Conservation (phyloP, 257 asterid genomes). For the Misopates orontium region DNA sequence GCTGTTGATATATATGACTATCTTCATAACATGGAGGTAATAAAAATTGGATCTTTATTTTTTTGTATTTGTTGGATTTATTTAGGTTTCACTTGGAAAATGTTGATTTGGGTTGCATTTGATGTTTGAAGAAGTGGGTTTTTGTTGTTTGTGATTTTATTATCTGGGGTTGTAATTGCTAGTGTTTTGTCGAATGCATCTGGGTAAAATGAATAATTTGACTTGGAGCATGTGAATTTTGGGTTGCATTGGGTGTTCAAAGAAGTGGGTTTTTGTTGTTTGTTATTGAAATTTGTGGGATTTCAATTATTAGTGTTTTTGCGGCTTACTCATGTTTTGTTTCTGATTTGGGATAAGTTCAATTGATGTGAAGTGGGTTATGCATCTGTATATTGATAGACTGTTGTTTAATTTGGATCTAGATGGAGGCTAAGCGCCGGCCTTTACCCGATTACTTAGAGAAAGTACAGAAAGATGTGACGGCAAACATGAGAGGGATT, state of each 20-base stretch:
- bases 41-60: neutral
- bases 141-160: neutral
- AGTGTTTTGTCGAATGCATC: no score
- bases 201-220: neutral
- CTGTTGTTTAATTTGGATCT: constrained; percentile 7
- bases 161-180: constrained; percentile 12
- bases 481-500: constrained; percentile 46
- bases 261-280: neutral
- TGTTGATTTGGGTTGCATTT: no score
- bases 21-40: constrained; percentile 84
- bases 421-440: constrained; percentile 45
- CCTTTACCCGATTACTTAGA: constrained; percentile 57
- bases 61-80: neutral
- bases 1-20: constrained; percentile 78
- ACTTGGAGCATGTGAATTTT: neutral
- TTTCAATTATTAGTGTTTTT: constrained; percentile 20
- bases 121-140: constrained; percentile 3
- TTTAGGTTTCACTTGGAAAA: no score
- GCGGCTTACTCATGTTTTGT: no score
- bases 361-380: neutral
- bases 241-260: constrained; percentile 5
- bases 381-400: constrained; percentile 10
- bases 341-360: neutral
- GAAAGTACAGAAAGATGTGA: constrained; percentile 64
- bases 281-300: neutral